Evolutionary conservation across 192 early-diverging fungal genomes (phyloP), one percentile per base, ranked within the genome.

Genomic region (Coemansia sp.): DNA sequence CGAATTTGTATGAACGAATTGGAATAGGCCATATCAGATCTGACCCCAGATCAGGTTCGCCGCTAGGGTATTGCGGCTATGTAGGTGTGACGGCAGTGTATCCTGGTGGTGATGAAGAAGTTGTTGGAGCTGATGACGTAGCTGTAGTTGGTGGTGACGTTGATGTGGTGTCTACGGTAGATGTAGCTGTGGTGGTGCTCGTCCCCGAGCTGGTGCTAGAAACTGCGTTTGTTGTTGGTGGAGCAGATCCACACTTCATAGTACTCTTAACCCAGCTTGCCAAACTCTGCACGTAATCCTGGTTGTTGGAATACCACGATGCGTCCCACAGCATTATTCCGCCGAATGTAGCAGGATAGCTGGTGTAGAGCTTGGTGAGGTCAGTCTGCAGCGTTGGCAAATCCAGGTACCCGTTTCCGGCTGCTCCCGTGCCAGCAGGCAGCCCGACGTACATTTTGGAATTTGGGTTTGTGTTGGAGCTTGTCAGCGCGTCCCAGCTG

Each of bases 291-390:
- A 79, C 76, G 22, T 79, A 79, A 0, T 55, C 65, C 38, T 68
- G 40, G 67, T 89, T 89, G 46, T 71, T 79, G 20, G 83, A 84
- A 23, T 85, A 73, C 79, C 87, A 87, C 10, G 88, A 89, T 2
- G 86, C 85, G 65, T 92, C 90, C 90, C 90, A 92, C 41, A 89
- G 81, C 86, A 88, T 87, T 10, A 89, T 84, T 42, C 90, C 90
- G 52, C 89, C 89, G 58, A 89, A 89, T 5, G 84, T 81, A 2
- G 79, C 75, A 11, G 73, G 69, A 52, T 87, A 88, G 23, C 56
- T 73, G 19, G 78, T 77, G 13, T 85, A 72, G 3, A 85, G 70
- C 43, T 75, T 42, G 2, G 78, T 59, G 11, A 87, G 70, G 38
- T 83, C 75, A 0, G 79, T 59, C 29, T 69, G 59, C 1, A 90